These are phyloP conservation scores for Paecilomyces sp. DNA, from an alignment of 2,329 filamentous ascomycete genomes.

Conservation along the genomic window DNA sequence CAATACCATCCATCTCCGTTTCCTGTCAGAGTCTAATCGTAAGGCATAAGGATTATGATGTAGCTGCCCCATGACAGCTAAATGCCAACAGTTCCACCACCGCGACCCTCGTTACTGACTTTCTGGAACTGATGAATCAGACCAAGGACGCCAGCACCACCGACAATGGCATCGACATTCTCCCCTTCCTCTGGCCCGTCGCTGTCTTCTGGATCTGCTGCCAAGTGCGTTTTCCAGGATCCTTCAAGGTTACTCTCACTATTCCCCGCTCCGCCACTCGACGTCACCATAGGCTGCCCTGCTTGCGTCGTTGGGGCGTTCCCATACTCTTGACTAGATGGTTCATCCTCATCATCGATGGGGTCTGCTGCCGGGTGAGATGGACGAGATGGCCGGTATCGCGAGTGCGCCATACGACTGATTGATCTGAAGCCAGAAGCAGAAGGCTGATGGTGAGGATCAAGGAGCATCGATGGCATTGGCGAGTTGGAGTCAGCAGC, in stretches of 20 bases:
- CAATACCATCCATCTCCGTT: neutral
- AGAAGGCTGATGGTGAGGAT: slow-evolving; percentile 41
- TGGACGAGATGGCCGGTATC: slow-evolving; percentile 23
- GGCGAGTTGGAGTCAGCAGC: slow-evolving; percentile 27
- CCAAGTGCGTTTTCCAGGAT: slow-evolving; percentile 42
- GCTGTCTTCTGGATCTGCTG: slow-evolving; percentile 24
- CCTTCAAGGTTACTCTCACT: slow-evolving; percentile 54
- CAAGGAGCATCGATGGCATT: slow-evolving; percentile 37
- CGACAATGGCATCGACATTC: slow-evolving; percentile 39
- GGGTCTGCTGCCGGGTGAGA: slow-evolving; percentile 17
- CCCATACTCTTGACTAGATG: slow-evolving; percentile 9
- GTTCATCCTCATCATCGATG: slow-evolving; percentile 24
- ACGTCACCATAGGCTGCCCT: slow-evolving; percentile 17
- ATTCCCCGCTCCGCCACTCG: slow-evolving; percentile 30
- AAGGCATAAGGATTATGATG: neutral
- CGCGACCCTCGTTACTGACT: slow-evolving; percentile 38
- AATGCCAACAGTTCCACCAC: slow-evolving; percentile 28
- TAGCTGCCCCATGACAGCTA: slow-evolving; percentile 7
- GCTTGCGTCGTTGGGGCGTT: slow-evolving; percentile 11
- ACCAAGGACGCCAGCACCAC: slow-evolving; percentile 54
- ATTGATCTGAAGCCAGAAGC: slow-evolving; percentile 27
- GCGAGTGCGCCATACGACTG: slow-evolving; percentile 18
- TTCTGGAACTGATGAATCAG: slow-evolving; percentile 62
- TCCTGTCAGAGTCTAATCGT: neutral
- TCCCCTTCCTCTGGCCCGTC: slow-evolving; percentile 42